Percentiles rank a stretch among this genome's conserved stretches.
These are phyloP conservation scores for Russula abietina DNA, from an alignment of 768 basidiomycete species.

Conservation along the genomic window DNA sequence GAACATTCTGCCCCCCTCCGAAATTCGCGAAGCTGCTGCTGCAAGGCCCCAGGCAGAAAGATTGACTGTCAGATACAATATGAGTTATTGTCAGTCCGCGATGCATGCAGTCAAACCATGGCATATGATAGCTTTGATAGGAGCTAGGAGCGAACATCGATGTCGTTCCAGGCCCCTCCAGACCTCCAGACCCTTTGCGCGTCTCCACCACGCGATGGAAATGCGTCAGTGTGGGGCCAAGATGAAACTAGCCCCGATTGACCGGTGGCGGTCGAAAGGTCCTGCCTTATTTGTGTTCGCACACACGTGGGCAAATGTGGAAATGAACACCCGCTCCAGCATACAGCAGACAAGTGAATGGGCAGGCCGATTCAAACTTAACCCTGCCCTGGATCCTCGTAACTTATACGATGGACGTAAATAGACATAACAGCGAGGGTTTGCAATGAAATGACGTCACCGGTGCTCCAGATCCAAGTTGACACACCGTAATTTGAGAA, in stretches of 20 bases:
- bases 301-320: too few relatives aligned
- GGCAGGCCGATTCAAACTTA: background rate
- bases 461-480: background rate
- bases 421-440: background rate
- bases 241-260: conserved; percentile 1
- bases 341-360: background rate
- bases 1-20: background rate
- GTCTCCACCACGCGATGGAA: background rate
- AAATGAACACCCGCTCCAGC: too few relatives aligned
- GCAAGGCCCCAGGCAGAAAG: too few relatives aligned
- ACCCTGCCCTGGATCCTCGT: background rate
- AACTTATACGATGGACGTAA: background rate
- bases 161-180: conserved; percentile 11
- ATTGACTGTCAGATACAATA: too few relatives aligned
- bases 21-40: too few relatives aligned
- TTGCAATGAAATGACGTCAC: background rate
- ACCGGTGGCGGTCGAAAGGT: background rate
- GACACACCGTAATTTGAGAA: background rate
- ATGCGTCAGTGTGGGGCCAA: conserved; percentile 1
- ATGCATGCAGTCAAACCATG: background rate
- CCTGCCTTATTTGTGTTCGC: background rate
- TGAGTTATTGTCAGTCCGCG: background rate
- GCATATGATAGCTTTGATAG: background rate
- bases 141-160: background rate
- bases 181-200: background rate